Evolutionary conservation across 2,329 filamentous ascomycete genomes (phyloP), one percentile per base, ranked within the genome.

Genomic region (Nakataea oryzae): DNA sequence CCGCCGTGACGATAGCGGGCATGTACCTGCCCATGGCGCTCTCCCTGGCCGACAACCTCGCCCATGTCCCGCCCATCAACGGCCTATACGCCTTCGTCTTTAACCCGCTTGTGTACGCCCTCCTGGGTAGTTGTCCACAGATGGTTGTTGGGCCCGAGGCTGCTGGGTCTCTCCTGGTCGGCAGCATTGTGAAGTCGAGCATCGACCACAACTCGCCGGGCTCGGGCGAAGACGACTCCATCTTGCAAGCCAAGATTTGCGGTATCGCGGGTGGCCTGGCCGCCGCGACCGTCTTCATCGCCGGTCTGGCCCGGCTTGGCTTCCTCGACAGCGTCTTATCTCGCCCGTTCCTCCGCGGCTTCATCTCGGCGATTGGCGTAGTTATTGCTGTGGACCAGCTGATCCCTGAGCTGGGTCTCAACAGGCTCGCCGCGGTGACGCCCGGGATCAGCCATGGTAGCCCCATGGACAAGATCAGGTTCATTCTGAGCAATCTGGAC

Each of bases 11-110:
- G n/a, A 88, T 99, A 78, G 91, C 93, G n/a, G 96, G 93, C 29
- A 95, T 99, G 77, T 99, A 99, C 74, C 89, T 99, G 50, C 95
- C 95, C 60, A 97, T 99, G 93, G 89, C 92, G 0, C 83, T 99
- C 17, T 97, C 95, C 0, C 88, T 96, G 66, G 92, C 95, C 62
- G 86, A 91, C 54, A 97, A 97, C 71, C 86, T 99, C 55, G 92
- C 89, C 7, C 95, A 97, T 72, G 86, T 97, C 1, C 92, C 93
- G 11, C 89, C 95, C 0, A 93, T 97, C 69, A 93, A 96, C 70
- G 95, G 95, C 0, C 81, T 99, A 3, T 99, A 97, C 75, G 86
- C 90, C 21, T 97, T 97, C 72, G 90, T 96, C 65, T 91, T 97
- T 77, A 93, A 93, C 63, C 95, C 95, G 0, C 76, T 97, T 61